These are phyloP conservation scores for Oldenlandia corymbosa DNA, from an alignment of 257 asterid species.

Conservation along the genomic window DNA sequence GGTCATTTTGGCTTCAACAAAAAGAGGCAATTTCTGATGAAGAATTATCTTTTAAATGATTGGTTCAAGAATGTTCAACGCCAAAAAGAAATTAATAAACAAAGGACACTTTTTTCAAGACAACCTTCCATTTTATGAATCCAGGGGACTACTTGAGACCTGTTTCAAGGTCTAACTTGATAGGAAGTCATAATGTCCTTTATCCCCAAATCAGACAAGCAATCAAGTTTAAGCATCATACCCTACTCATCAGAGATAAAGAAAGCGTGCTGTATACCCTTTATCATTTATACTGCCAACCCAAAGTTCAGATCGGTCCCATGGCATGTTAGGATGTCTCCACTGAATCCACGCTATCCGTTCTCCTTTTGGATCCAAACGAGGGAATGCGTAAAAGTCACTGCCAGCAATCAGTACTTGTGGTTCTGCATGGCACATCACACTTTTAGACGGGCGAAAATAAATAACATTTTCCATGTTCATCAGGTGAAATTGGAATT, in stretches of 20 bases:
- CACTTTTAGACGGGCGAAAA: slow-evolving; percentile 1
- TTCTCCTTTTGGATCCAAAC: slow-evolving; percentile 75
- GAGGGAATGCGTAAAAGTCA: slow-evolving; percentile 95
- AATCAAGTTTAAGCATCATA: not conserved
- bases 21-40: not conserved
- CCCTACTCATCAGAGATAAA: not conserved
- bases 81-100: too few relatives aligned
- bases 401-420: slow-evolving; percentile 54
- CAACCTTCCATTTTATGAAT: not conserved
- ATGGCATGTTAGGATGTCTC: slow-evolving; percentile 97
- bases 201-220: not conserved
- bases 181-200: not conserved
- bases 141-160: not conserved
- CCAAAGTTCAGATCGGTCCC: slow-evolving; percentile 98
- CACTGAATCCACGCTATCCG: slow-evolving; percentile 94
- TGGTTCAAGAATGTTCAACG: not conserved
- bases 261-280: slow-evolving; percentile 44
- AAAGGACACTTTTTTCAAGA: not conserved
- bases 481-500: not conserved
- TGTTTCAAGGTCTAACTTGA: not conserved
- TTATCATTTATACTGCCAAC: slow-evolving; percentile 81
- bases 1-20: not conserved
- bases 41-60: not conserved
- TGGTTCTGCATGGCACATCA: slow-evolving; percentile 57
- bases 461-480: not conserved